Evolutionary conservation across 2,329 filamentous ascomycete genomes (phyloP).

Genomic region (Colletotrichum liriopes): DNA sequence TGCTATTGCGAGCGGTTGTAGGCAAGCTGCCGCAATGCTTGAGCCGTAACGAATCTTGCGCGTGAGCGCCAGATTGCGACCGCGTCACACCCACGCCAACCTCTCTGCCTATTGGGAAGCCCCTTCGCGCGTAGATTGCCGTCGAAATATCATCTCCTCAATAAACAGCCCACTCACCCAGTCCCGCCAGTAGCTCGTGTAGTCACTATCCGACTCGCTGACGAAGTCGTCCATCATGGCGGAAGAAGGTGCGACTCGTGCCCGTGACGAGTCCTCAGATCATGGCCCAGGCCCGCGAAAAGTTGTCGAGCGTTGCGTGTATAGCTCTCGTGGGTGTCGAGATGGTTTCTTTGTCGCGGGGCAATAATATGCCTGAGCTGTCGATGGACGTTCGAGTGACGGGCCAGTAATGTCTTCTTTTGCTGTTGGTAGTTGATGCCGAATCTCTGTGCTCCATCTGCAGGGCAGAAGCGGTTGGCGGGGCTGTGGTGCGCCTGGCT

Average conservation of each 20-base stretch:
- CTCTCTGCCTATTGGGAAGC: not conserved
- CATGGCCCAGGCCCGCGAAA: conserved; percentile 22
- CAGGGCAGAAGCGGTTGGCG: conserved; percentile 38
- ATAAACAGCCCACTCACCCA: conserved; percentile 80
- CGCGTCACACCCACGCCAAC: not conserved
- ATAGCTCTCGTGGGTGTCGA: not conserved
- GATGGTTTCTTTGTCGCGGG: not conserved
- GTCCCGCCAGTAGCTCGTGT: conserved; percentile 99
- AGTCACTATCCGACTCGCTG: conserved; percentile 98
- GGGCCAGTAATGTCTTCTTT: conserved; percentile 19
- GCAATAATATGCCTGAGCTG: not conserved
- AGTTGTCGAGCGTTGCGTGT: not conserved
- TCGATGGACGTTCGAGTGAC: conserved; percentile 7
- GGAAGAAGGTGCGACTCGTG: conserved; percentile 38
- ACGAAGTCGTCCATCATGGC: conserved; percentile 93
- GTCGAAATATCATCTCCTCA: not conserved
- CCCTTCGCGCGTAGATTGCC: not conserved
- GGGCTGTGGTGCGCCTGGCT: conserved; percentile 32
- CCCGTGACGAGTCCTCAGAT: conserved; percentile 27
- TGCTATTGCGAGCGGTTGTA: not conserved
- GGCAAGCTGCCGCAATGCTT: not conserved
- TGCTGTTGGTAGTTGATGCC: conserved; percentile 15
- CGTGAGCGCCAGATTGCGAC: not conserved
- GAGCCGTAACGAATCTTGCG: not conserved
- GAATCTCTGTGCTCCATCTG: conserved; percentile 32